Base-by-base conservation (phyloP, 2,329 filamentous ascomycete species). In the Ophiostoma quercus region DNA sequence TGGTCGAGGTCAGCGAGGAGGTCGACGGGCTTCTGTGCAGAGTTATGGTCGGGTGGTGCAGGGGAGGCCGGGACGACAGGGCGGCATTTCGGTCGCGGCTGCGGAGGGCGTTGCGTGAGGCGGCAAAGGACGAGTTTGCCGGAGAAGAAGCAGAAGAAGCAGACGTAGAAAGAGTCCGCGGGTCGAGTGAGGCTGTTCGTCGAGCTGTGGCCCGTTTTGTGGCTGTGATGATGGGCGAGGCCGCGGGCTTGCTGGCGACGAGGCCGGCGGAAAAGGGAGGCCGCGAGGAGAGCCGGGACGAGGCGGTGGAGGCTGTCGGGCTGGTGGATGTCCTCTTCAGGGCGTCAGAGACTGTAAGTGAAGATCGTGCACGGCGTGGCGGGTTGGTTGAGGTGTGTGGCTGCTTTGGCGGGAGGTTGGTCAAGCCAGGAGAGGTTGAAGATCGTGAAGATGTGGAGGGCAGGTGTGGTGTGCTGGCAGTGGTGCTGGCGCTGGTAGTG, bases 11-110 rank as follows among this genome's bases (percentile, higher is more conserved):
- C 2, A 39, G 34, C 19, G 66, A 32, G 9, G 29, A 8, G 3
- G 67, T 37, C 29, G 66, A 34, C 34, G 68, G 43, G 47, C 63
- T 51, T 66, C 57, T 47, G 37, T 54, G 65, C 37, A 66, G 37
- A 67, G 69, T 67, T 60, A 66, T 37, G 19, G 67, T 67, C 47
- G 67, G 29, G 54, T 57, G 70, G 70, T 14, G 66, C 43, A 37
- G 37, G 8, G 66, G 62, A 43, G 62, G 62, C 62, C 62, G 62
- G 32, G 62, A 65, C 11, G 71, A 60, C 69, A 67, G 63, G 22
- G 65, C 74, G 74, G 77, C 80, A 82, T 82, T 79, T 77, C 81
- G 78, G 74, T 80, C 77, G 72, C 76, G 77, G 68, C 65, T 41
- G 62, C 62, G 62, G 32, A 65, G 62, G 62, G 62, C 62, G 65